phyloP scores from a whole-genome alignment of 805 yeast species.

The Yarrowia sp. region DNA sequence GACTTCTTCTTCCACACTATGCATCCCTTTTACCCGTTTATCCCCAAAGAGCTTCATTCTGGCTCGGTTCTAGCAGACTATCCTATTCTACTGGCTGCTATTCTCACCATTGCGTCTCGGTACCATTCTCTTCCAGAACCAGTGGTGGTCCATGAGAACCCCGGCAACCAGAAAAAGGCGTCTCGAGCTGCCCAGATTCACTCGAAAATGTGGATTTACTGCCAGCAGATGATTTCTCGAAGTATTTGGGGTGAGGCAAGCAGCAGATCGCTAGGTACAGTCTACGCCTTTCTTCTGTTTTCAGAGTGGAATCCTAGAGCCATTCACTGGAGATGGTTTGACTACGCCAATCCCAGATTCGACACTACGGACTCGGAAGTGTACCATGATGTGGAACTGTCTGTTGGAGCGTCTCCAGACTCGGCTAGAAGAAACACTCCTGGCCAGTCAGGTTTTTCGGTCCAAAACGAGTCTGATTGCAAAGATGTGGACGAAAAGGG shows the following conservation, averaged over 20 bases:
- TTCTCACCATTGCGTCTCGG: slow-evolving; percentile 74
- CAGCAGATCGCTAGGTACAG: slow-evolving; percentile 81
- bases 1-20: slow-evolving; percentile 61
- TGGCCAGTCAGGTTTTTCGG: background rate
- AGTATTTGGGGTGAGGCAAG: slow-evolving; percentile 94
- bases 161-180: slow-evolving; percentile 8
- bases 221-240: slow-evolving; percentile 75
- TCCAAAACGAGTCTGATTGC: background rate
- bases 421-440: slow-evolving; percentile 4
- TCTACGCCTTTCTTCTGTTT: slow-evolving; percentile 74
- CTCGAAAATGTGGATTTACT: slow-evolving; percentile 77
- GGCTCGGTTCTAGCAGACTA: slow-evolving; percentile 66
- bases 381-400: slow-evolving; percentile 24
- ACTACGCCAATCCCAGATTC: slow-evolving; percentile 50
- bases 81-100: slow-evolving; percentile 77
- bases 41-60: slow-evolving; percentile 69
- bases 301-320: slow-evolving; percentile 97
- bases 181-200: slow-evolving; percentile 54
- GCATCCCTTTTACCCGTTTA: slow-evolving; percentile 88
- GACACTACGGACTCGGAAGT: slow-evolving; percentile 27
- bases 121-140: slow-evolving; percentile 54
- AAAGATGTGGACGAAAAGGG: slow-evolving; percentile 49
- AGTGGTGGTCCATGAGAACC: slow-evolving; percentile 24
- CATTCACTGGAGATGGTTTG: slow-evolving; percentile 82
- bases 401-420: slow-evolving; percentile 4